Percentiles rank a stretch among this genome's conserved stretches.
Conservation (phyloP, 768 basidiomycete species). For the Phaeolepiota aurea region DNA sequence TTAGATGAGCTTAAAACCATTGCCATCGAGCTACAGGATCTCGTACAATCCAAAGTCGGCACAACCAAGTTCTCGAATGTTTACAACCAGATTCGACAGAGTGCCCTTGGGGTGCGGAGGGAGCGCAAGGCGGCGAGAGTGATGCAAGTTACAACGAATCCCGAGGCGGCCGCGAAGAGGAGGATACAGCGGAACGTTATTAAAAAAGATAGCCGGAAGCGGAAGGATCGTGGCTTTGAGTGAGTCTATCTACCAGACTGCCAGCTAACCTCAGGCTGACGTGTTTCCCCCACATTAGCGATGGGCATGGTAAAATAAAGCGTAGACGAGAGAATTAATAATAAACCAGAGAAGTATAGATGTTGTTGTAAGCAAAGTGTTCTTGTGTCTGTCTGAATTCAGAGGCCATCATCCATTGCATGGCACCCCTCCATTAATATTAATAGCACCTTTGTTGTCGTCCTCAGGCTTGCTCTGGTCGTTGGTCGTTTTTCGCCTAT, state of each 20-base stretch:
- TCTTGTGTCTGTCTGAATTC: too few relatives aligned
- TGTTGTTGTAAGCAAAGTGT: constrained; percentile 11
- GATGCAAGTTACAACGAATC: constrained; percentile 58
- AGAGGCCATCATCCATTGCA: too few relatives aligned
- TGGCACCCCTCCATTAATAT: too few relatives aligned
- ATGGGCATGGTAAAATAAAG: not conserved
- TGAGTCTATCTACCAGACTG: too few relatives aligned
- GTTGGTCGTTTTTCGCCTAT: too few relatives aligned
- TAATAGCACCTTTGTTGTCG: too few relatives aligned
- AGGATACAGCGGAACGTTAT: constrained; percentile 61
- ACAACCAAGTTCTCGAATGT: constrained; percentile 71
- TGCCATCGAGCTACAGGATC: constrained; percentile 76
- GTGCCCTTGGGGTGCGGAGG: constrained; percentile 53
- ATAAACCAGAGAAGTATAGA: constrained; percentile 9
- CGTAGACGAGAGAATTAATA: not conserved
- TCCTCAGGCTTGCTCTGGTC: too few relatives aligned
- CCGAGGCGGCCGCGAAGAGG: constrained; percentile 67
- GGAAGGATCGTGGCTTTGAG: constrained; percentile 58
- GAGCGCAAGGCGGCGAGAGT: constrained; percentile 62
- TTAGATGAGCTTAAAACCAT: constrained; percentile 79
- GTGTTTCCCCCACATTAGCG: too few relatives aligned
- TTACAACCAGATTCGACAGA: constrained; percentile 78
- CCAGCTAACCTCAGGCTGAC: too few relatives aligned
- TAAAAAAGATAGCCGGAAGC: constrained; percentile 83
- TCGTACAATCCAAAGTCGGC: constrained; percentile 83